Base-by-base conservation (phyloP, 2,329 filamentous ascomycete genomes). In the Arachnomyces sp. region DNA sequence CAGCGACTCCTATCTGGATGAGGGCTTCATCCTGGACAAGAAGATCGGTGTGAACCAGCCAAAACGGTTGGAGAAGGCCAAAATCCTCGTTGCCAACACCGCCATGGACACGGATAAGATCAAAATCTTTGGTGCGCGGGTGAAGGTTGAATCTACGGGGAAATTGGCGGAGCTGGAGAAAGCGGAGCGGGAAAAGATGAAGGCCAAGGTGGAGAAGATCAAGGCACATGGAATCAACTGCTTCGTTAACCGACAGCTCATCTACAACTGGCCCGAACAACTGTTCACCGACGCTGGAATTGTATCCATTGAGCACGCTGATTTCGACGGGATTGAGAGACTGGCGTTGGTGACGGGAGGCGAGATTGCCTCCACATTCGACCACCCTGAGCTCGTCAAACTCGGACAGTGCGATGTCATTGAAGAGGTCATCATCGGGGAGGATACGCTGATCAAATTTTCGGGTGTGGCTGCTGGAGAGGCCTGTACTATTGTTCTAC, bases 251-350 rank as follows among this genome's bases (percentile, higher is more conserved):
- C 77, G 92, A 54, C 92, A 98, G 66, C 79, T 98, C 49, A 98
- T 98, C 70, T 98, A 98, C 76, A 98, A 98, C 75, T 98, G 92
- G 92, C 92, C 92, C 4, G 92, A 98, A 68, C 92, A 98, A 69
- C 82, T 98, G 34, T 98, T 98, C 60, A 88, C 90, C 28, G 92
- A 98, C 63, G 90, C 89, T 6, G 92, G 92, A 47, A 96, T 98
- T 66, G 85, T 94, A 74, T 94, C 88, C 18, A 98, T 98, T 54
- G 92, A 98, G 71, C 92, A 98, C 64, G 92, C 92, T 50, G 92
- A 98, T 68, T 98, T 98, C 59, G 92, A 98, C 60, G 92, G 92
- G 49, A 93, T 98, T 51, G 92, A 98, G 73, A 79, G 92, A 32
- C 68, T 98, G 53, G 90, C 92, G 7, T 74, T 98, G 37, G 92